Percentiles rank a stretch among this genome's conserved stretches.
Evolutionary conservation across 306 rosid genomes (phyloP).

Genomic region (Prunus fruticosa): DNA sequence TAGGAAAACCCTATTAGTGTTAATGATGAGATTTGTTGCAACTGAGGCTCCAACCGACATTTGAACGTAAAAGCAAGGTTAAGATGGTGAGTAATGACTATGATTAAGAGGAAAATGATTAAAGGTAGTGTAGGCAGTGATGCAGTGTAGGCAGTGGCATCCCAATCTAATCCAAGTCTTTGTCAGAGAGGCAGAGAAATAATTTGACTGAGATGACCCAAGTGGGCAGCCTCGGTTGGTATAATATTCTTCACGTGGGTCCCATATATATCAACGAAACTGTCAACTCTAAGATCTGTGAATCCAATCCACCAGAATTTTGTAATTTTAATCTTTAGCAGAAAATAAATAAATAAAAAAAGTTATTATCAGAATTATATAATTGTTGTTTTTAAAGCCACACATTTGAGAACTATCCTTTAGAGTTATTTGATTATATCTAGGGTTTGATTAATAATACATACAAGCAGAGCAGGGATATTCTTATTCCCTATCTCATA

Average conservation of each 20-base stretch:
- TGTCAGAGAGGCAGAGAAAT: conserved; percentile 29
- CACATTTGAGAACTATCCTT: not conserved
- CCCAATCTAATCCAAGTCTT: not conserved
- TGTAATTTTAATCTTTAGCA: not conserved
- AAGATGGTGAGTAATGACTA: not conserved
- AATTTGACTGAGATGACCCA: conserved; percentile 28
- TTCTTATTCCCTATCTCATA: not conserved
- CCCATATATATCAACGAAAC: conserved; percentile 11
- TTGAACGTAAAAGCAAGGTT: not conserved
- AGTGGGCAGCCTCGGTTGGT: conserved; percentile 25
- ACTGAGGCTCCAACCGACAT: not conserved
- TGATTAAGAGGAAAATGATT: conserved; percentile 16
- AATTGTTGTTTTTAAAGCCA: not conserved
- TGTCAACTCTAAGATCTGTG: conserved; percentile 7
- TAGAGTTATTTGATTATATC: no score
- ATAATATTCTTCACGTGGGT: conserved; percentile 18
- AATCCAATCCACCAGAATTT: not conserved
- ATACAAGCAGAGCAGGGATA: no score
- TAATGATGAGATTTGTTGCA: not conserved
- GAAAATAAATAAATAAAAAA: not conserved
- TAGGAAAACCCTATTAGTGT: no score
- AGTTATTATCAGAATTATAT: not conserved
- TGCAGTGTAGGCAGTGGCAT: conserved; percentile 10
- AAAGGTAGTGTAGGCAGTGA: not conserved
- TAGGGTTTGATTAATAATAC: no score